Evolutionary conservation across 2,329 filamentous ascomycete species (phyloP).

Genomic region (Trichoderma endophyticum): DNA sequence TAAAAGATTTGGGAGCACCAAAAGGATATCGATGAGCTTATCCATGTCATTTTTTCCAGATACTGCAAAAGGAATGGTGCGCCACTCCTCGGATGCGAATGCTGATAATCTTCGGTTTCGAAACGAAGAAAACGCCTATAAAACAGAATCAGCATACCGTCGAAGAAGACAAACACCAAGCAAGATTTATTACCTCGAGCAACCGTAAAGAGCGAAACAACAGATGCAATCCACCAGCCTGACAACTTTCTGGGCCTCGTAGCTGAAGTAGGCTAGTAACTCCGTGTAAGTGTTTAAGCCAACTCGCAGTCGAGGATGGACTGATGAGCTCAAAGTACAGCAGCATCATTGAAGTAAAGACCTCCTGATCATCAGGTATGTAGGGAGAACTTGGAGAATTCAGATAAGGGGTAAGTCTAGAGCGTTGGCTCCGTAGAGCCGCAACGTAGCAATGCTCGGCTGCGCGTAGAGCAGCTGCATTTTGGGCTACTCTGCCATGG

Average conservation of each 20-base stretch:
- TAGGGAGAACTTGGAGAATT: neutral
- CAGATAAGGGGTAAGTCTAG: neutral
- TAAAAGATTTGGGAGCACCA: neutral
- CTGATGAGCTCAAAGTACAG: slow-evolving; percentile 5
- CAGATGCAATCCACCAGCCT: neutral
- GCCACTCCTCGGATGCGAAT: slow-evolving; percentile 1
- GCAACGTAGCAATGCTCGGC: neutral
- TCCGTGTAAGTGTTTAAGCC: slow-evolving; percentile 9
- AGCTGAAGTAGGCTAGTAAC: neutral
- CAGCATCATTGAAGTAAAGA: slow-evolving; percentile 4
- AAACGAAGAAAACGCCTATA: neutral
- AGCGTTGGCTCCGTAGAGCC: neutral
- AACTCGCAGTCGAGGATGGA: slow-evolving; percentile 7
- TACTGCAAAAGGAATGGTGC: neutral
- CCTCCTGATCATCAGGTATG: neutral
- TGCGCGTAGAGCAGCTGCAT: neutral
- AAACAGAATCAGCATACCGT: neutral
- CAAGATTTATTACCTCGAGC: neutral
- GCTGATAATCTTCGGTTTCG: neutral
- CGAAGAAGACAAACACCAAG: neutral
- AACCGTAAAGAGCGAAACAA: slow-evolving; percentile 4
- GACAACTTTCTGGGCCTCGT: neutral
- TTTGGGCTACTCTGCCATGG: neutral
- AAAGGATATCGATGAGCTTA: neutral
- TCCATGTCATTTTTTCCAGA: neutral